Evolutionary conservation across 177 flowering plant genomes (phyloP).

Genomic region (Vitis hybrid): DNA sequence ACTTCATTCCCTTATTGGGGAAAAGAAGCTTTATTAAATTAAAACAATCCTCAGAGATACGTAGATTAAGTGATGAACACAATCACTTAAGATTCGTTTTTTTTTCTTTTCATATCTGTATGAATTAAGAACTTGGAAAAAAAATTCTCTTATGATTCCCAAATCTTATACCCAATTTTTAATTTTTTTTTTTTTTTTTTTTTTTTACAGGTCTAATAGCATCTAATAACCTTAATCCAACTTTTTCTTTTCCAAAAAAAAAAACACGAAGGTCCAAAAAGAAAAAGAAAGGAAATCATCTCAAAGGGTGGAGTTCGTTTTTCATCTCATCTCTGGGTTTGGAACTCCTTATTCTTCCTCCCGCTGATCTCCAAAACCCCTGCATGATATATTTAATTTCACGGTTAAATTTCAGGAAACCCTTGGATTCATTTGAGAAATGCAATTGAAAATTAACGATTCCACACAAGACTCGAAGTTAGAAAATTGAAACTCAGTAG

Average conservation of each 20-base stretch:
- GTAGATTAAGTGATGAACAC: no score
- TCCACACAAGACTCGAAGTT: no score
- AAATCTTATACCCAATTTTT: constrained; percentile 4
- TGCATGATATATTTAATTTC: constrained; percentile 13
- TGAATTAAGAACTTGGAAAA: no score
- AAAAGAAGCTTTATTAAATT: no score
- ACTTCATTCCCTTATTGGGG: no score
- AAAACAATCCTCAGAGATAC: no score
- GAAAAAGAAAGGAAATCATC: not conserved
- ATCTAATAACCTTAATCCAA: not conserved
- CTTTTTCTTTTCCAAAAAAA: constrained; percentile 1
- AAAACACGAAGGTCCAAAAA: not conserved
- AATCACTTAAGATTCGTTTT: no score
- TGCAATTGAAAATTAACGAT: no score
- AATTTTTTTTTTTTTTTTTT: not conserved
- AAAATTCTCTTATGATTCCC: not conserved
- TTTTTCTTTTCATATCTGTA: no score
- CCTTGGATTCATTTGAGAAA: not conserved
- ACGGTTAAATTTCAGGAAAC: not conserved
- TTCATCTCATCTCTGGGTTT: constrained; percentile 18
- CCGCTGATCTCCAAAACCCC: constrained; percentile 14
- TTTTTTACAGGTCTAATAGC: constrained; percentile 9
- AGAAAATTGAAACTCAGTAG: not conserved
- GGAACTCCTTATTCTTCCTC: constrained; percentile 20
- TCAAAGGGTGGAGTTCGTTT: not conserved